Percentiles rank a stretch among this genome's conserved stretches.
phyloP scores from a whole-genome alignment of 192 early-diverging fungal genomes.

The Coemansia sp. region DNA sequence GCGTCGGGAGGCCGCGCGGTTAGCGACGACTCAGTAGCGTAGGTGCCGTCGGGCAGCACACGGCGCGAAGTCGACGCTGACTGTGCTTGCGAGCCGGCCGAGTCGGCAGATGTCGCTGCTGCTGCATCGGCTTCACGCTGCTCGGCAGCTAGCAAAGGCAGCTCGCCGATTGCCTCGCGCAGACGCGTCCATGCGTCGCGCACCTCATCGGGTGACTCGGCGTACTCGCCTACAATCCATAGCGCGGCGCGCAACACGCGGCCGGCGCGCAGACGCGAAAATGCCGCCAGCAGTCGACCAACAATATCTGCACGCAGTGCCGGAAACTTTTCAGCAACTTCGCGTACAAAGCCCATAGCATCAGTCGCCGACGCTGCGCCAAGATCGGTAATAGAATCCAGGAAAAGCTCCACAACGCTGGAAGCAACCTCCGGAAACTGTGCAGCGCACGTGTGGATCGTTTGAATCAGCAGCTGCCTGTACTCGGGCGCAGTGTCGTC shows the following conservation, averaged over 20 bases:
- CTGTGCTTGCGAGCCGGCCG: conserved; percentile 38
- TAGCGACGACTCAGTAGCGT: conserved; percentile 93
- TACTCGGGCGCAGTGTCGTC: conserved; percentile 88
- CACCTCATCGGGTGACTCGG: conserved; percentile 72
- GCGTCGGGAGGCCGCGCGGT: conserved; percentile 51
- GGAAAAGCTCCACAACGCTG: conserved; percentile 88
- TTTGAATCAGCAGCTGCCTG: conserved; percentile 91
- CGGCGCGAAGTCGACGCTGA: conserved; percentile 56
- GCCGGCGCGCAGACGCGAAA: conserved; percentile 86
- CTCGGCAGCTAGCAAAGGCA: conserved; percentile 92
- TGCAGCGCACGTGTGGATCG: conserved; percentile 94
- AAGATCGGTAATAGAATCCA: conserved; percentile 92
- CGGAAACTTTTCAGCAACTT: conserved; percentile 97
- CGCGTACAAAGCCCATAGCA: conserved; percentile 95
- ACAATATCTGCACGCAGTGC: conserved; percentile 81
- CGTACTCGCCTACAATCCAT: conserved; percentile 99
- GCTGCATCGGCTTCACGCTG: conserved; percentile 78
- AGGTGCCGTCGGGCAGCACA: conserved; percentile 94
- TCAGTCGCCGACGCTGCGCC: conserved; percentile 81
- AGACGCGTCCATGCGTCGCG: conserved; percentile 82
- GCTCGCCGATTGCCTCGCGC: conserved; percentile 81
- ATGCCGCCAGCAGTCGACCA: conserved; percentile 76
- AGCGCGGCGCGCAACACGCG: conserved; percentile 94
- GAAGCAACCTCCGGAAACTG: conserved; percentile 95
- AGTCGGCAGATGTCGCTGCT: conserved; percentile 45